These are phyloP conservation scores for Sanguinoderma infundibulare DNA, from an alignment of 1,284 basidiomycete species.

Conservation along the genomic window DNA sequence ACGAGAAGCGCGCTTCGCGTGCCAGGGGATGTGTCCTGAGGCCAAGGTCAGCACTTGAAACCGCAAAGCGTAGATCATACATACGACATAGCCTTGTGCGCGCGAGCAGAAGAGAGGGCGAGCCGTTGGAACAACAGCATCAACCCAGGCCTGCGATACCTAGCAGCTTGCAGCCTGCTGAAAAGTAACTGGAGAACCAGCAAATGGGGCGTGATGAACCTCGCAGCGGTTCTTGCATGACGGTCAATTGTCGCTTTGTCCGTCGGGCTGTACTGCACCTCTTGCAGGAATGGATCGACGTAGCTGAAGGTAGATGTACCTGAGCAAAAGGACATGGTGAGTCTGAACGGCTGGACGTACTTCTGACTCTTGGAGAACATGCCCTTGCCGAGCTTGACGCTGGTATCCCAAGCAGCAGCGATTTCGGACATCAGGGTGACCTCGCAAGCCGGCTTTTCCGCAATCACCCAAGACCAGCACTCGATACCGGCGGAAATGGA, in stretches of 20 bases:
- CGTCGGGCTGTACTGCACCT: conserved; percentile 90
- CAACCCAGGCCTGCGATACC: conserved; percentile 85
- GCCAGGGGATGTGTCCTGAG: conserved; percentile 91
- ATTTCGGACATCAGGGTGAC: conserved; percentile 87
- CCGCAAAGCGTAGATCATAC: conserved; percentile 15
- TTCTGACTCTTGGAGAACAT: conserved; percentile 84
- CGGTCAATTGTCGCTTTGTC: conserved; percentile 87
- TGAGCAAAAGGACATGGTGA: background rate
- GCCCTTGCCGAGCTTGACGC: conserved; percentile 79
- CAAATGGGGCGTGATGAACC: conserved; percentile 83
- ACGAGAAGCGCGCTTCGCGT: conserved; percentile 87
- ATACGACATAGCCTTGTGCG: conserved; percentile 77
- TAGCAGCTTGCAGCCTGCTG: conserved; percentile 92
- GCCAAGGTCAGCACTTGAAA: background rate
- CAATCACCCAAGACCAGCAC: conserved; percentile 97
- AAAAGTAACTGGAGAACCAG: conserved; percentile 90
- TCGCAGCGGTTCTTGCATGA: conserved; percentile 70
- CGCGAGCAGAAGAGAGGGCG: conserved; percentile 77
- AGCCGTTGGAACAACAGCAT: conserved; percentile 88
- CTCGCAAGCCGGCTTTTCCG: conserved; percentile 81
- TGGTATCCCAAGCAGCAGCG: conserved; percentile 85
- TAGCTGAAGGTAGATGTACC: conserved; percentile 53
- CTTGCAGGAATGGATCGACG: conserved; percentile 85
- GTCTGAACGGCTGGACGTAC: conserved; percentile 47
- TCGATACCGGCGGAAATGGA: conserved; percentile 89